These are phyloP conservation scores for Dactylellina drechsleri DNA, from an alignment of 2,329 filamentous ascomycete species.

Conservation along the genomic window DNA sequence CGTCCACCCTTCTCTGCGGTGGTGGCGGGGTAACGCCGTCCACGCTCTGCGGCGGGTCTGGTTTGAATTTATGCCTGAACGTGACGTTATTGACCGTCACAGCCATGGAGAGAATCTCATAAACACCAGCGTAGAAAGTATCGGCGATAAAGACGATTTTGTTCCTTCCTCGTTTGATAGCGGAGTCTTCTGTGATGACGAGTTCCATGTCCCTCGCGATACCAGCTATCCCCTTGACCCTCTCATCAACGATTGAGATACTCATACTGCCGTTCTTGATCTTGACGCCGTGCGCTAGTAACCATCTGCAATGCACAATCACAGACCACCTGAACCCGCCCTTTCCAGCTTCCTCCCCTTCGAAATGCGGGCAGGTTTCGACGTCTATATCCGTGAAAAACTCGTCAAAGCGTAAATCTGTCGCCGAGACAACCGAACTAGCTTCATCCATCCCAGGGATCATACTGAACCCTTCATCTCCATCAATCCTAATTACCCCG, in stretches of 20 bases:
- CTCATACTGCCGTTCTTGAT: slow-evolving; percentile 74
- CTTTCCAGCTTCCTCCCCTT: slow-evolving; percentile 64
- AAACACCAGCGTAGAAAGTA: slow-evolving; percentile 41
- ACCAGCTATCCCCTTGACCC: slow-evolving; percentile 61
- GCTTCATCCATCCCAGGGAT: slow-evolving; percentile 67
- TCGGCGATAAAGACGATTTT: slow-evolving; percentile 40
- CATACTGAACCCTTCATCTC: slow-evolving; percentile 38
- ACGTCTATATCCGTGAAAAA: slow-evolving; percentile 79
- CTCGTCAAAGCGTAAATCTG: slow-evolving; percentile 66
- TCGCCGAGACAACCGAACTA: slow-evolving; percentile 66
- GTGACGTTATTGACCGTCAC: slow-evolving; percentile 41
- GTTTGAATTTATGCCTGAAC: slow-evolving; percentile 52
- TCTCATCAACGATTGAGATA: slow-evolving; percentile 64
- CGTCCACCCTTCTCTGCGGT: slow-evolving; percentile 63
- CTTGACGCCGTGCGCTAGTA: slow-evolving; percentile 76
- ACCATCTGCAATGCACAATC: slow-evolving; percentile 73
- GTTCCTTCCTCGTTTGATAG: slow-evolving; percentile 67
- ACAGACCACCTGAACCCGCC: slow-evolving; percentile 76
- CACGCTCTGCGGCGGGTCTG: slow-evolving; percentile 21
- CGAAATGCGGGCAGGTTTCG: slow-evolving; percentile 74
- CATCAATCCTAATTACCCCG: slow-evolving; percentile 38
- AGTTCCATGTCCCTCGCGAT: slow-evolving; percentile 75
- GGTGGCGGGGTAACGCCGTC: slow-evolving; percentile 53
- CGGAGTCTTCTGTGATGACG: slow-evolving; percentile 64
- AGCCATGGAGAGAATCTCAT: slow-evolving; percentile 40